Evolutionary conservation across 495 filamentous ascomycete genomes (phyloP).

Genomic region (Schizothecium vesticola): DNA sequence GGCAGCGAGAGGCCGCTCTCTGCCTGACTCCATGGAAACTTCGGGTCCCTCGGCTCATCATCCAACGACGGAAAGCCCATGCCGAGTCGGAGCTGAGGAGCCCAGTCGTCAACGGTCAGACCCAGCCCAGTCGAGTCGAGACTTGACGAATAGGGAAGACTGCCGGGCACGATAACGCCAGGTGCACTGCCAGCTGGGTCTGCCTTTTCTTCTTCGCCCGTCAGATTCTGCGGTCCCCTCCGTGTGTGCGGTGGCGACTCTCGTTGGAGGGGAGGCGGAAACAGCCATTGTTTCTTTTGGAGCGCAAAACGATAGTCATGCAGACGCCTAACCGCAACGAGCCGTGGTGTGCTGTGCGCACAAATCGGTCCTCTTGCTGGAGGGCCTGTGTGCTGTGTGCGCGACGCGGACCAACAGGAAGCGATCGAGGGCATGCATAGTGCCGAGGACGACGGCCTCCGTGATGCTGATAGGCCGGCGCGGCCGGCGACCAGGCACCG

Average conservation of each 20-base stretch:
- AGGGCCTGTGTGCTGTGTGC: conserved; percentile 4
- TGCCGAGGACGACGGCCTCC: conserved; percentile 19
- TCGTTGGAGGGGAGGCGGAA: neutral
- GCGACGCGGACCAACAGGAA: conserved; percentile 21
- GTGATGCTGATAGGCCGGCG: conserved; percentile 25
- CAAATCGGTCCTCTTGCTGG: conserved; percentile 7
- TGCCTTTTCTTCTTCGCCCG: neutral
- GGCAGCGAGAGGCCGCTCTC: neutral
- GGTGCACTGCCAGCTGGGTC: neutral
- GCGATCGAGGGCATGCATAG: conserved; percentile 26
- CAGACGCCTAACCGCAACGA: conserved; percentile 17
- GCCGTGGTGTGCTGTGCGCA: conserved; percentile 14
- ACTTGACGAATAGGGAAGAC: neutral
- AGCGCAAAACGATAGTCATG: conserved; percentile 8
- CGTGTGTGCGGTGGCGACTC: neutral
- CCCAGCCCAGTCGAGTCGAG: neutral
- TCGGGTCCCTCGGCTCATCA: neutral
- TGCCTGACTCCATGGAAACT: neutral
- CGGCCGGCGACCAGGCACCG: conserved; percentile 19
- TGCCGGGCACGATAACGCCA: neutral
- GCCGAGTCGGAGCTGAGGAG: neutral
- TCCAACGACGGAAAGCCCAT: neutral
- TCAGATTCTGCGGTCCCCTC: neutral
- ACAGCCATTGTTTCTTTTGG: neutral
- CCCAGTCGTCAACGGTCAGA: neutral